A percentile compares a stretch with the other conserved stretches of the same genome.
Conservation (phyloP, 345 rosid species). For the Clarkia xantiana region DNA sequence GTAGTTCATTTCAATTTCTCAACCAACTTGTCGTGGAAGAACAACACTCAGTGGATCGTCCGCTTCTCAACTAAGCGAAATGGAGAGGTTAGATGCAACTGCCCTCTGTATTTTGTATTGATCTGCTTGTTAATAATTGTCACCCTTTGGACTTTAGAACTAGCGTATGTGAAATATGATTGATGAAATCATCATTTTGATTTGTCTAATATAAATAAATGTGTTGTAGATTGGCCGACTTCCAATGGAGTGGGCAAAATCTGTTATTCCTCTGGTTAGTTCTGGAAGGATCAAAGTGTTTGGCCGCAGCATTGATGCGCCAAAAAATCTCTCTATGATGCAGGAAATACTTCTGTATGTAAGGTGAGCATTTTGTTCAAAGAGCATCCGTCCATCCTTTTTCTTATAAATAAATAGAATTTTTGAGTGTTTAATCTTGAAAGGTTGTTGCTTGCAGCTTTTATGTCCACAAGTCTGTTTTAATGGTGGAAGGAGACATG, state of each 20-base stretch:
- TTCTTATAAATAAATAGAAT: neutral
- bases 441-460: conserved; percentile 35
- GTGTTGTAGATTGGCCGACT: conserved; percentile 36
- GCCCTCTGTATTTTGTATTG: neutral
- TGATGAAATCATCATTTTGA: neutral
- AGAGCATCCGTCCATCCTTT: neutral
- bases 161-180: neutral
- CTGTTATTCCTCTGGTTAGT: conserved; percentile 27
- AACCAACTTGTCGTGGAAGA: neutral
- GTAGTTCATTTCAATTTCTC: conserved; percentile 36
- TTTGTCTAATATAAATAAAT: neutral
- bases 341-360: conserved; percentile 40
- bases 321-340: conserved; percentile 26
- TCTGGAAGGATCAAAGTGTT: conserved; percentile 30
- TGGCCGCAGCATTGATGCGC: conserved; percentile 35
- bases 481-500: conserved; percentile 19
- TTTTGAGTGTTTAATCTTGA: neutral
- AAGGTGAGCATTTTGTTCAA: conserved; percentile 11
- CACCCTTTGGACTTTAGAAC: neutral
- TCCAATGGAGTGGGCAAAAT: conserved; percentile 45
- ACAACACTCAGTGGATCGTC: conserved; percentile 30
- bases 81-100: conserved; percentile 30
- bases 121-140: neutral
- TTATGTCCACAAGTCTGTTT: conserved; percentile 33
- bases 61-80: conserved; percentile 42